These are phyloP conservation scores for Dactylonectria macrodidyma DNA, from an alignment of 2,329 filamentous ascomycete genomes.

Conservation along the genomic window DNA sequence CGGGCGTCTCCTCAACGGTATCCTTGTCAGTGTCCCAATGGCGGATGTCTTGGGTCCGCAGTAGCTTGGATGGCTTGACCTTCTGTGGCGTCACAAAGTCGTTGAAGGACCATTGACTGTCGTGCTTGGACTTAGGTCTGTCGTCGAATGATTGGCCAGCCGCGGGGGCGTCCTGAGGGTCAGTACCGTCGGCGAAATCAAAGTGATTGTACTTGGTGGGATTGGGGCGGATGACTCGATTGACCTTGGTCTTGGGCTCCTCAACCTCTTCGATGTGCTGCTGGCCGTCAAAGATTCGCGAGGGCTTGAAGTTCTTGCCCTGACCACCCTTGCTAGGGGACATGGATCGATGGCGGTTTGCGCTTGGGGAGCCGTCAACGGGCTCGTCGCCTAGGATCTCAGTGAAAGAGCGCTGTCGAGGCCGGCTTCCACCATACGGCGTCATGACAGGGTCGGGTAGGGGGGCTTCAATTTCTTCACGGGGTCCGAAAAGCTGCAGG, in stretches of 20 bases:
- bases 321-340: constrained; percentile 67
- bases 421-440: constrained; percentile 74
- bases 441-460: constrained; percentile 66
- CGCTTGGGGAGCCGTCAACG: constrained; percentile 59
- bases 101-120: constrained; percentile 87
- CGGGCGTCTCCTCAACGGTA: constrained; percentile 67
- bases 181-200: constrained; percentile 79
- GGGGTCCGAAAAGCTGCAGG: constrained; percentile 81
- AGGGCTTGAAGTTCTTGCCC: constrained; percentile 74
- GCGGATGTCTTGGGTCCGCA: constrained; percentile 78
- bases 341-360: constrained; percentile 65
- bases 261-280: constrained; percentile 60
- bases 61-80: constrained; percentile 69
- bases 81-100: constrained; percentile 91
- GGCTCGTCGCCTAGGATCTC: constrained; percentile 78
- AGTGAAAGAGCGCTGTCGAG: constrained; percentile 75
- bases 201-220: constrained; percentile 90
- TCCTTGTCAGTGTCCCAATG: constrained; percentile 84
- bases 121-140: constrained; percentile 72
- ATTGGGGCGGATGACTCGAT: constrained; percentile 73
- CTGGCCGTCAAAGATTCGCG: constrained; percentile 73
- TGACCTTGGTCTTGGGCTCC: constrained; percentile 58
- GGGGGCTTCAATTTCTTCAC: constrained; percentile 71
- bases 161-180: constrained; percentile 63
- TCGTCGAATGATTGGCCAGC: constrained; percentile 59